phyloP scores from a whole-genome alignment of 2,329 filamentous ascomycete species.

The Fusarium chuoi region DNA sequence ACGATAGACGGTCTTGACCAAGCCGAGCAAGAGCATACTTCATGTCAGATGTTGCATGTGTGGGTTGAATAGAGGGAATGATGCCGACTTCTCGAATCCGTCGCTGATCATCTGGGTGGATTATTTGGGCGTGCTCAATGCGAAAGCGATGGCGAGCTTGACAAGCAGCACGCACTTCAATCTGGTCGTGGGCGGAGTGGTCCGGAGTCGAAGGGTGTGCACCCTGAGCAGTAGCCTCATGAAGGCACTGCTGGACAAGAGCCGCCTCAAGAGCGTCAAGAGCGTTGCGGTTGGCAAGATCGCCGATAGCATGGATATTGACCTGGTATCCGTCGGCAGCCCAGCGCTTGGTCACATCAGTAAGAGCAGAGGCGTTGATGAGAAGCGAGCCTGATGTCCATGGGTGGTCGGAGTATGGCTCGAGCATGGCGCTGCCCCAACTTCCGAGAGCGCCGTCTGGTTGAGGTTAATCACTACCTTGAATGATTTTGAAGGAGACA shows the following conservation, averaged over 20 bases:
- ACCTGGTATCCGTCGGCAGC: conserved; percentile 71
- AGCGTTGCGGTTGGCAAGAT: conserved; percentile 72
- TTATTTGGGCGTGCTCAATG: conserved; percentile 77
- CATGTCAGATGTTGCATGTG: conserved; percentile 78
- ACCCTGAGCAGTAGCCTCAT: conserved; percentile 37
- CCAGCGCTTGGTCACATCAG: conserved; percentile 66
- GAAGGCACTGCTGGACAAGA: conserved; percentile 63
- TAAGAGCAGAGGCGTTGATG: conserved; percentile 70
- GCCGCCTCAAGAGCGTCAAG: conserved; percentile 70
- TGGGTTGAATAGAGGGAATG: conserved; percentile 76
- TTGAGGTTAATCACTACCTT: neutral
- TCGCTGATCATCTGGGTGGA: conserved; percentile 71
- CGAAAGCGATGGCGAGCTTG: conserved; percentile 69
- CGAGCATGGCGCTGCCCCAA: conserved; percentile 78
- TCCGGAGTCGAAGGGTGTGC: neutral
- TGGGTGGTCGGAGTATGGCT: conserved; percentile 73
- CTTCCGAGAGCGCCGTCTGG: conserved; percentile 75
- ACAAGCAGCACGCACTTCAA: conserved; percentile 56
- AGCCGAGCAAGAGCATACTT: conserved; percentile 71
- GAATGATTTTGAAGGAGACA: neutral
- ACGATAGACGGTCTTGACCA: conserved; percentile 62
- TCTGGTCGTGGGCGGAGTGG: conserved; percentile 12
- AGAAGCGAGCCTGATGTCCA: conserved; percentile 72
- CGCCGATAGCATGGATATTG: conserved; percentile 78
- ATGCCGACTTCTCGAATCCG: conserved; percentile 69